phyloP scores from a whole-genome alignment of 768 basidiomycete species.

The Wakefieldia striispora region DNA sequence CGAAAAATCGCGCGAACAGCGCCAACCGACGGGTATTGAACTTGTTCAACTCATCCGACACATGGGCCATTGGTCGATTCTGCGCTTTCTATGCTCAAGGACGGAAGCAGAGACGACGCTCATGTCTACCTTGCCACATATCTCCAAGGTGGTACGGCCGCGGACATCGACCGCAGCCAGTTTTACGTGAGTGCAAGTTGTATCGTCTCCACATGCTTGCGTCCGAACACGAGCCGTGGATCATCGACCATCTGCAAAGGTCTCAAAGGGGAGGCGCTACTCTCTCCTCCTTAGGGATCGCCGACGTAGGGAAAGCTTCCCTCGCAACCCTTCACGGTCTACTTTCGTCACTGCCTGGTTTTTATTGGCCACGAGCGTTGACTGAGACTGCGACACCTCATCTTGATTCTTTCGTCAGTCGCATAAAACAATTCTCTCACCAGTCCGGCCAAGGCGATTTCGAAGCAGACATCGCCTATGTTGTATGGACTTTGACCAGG shows the following conservation, averaged over 20 bases:
- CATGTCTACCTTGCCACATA: conserved; percentile 54
- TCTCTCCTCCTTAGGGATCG: conserved; percentile 27
- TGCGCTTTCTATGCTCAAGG: no score
- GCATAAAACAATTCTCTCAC: conserved; percentile 29
- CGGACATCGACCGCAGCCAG: conserved; percentile 39
- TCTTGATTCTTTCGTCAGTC: conserved; percentile 40
- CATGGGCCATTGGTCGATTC: no score
- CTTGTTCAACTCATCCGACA: no score
- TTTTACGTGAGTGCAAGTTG: conserved; percentile 54
- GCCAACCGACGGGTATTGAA: no score
- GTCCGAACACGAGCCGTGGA: conserved; percentile 74
- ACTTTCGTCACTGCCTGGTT: conserved; percentile 75
- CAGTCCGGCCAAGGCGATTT: conserved; percentile 56
- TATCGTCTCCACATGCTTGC: no score
- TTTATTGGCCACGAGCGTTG: conserved; percentile 69
- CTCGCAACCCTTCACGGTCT: conserved; percentile 60
- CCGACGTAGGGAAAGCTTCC: conserved; percentile 30
- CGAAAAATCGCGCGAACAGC: no score
- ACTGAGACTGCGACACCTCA: conserved; percentile 56
- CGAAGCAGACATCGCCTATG: conserved; percentile 69
- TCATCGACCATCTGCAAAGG: conserved; percentile 54
- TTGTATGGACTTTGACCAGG: conserved; percentile 57
- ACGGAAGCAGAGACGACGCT: conserved; percentile 62
- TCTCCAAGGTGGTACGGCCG: conserved; percentile 49
- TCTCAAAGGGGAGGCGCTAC: conserved; percentile 20